Conservation (phyloP, 768 basidiomycete species). For the Psilocybe sp. region DNA sequence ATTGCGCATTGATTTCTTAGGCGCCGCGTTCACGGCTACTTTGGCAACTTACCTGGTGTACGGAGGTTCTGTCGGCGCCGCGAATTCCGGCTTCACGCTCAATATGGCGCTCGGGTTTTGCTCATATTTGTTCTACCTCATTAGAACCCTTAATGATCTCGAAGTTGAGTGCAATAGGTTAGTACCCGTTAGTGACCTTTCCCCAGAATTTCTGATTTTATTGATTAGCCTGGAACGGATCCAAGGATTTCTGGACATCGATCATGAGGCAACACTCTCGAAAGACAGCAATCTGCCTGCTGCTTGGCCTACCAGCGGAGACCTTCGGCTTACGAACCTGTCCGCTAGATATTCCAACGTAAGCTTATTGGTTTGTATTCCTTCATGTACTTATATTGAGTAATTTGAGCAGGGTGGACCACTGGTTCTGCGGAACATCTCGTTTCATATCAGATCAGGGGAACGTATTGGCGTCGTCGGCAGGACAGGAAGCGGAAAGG, state of each 20-base stretch:
- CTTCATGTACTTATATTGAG: too few relatives aligned
- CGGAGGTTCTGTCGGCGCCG: too few relatives aligned
- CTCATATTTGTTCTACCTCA: too few relatives aligned
- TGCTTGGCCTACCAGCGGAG: constrained; percentile 63
- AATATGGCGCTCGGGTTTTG: too few relatives aligned
- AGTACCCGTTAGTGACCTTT: too few relatives aligned
- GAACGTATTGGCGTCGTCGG: not conserved
- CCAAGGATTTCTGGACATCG: constrained; percentile 57
- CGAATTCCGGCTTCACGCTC: too few relatives aligned
- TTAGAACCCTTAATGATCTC: too few relatives aligned
- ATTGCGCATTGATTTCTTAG: constrained; percentile 57
- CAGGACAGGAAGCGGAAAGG: constrained; percentile 5
- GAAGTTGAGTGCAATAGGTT: too few relatives aligned
- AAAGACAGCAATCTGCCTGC: constrained; percentile 51
- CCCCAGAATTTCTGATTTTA: not conserved
- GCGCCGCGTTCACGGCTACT: constrained; percentile 43
- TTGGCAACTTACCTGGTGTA: too few relatives aligned
- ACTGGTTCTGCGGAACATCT: not conserved
- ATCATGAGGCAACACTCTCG: constrained; percentile 48
- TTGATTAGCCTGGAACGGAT: constrained; percentile 60
- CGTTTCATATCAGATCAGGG: not conserved
- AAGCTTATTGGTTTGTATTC: not conserved
- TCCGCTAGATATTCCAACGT: constrained; percentile 52
- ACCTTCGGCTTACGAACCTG: constrained; percentile 50
- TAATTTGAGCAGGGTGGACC: too few relatives aligned